Conservation (phyloP, 2,329 filamentous ascomycete genomes). For the Catunica adiposa region DNA sequence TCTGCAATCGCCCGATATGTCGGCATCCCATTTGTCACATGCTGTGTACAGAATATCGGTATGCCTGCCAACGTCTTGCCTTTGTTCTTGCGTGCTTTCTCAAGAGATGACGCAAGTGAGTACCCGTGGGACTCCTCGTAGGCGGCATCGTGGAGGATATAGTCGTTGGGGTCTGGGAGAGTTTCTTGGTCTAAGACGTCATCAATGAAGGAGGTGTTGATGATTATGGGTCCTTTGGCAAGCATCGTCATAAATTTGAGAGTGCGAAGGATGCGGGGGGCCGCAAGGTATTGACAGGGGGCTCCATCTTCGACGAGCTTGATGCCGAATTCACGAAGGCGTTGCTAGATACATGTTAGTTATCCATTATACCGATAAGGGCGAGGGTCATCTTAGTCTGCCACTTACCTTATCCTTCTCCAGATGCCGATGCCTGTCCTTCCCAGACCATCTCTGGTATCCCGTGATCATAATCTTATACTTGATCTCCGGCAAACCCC, state of each 20-base stretch:
- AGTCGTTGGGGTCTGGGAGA: constrained; percentile 47
- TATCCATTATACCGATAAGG: background rate
- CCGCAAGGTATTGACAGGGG: constrained; percentile 71
- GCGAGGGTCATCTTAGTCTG: background rate
- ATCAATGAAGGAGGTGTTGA: constrained; percentile 66
- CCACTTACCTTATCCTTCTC: constrained; percentile 59
- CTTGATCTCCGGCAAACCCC: constrained; percentile 35
- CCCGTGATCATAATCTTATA: constrained; percentile 62
- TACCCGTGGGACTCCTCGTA: constrained; percentile 58
- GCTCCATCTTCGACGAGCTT: constrained; percentile 59
- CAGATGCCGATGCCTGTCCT: constrained; percentile 42
- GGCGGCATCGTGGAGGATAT: constrained; percentile 51
- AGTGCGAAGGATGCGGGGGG: constrained; percentile 73
- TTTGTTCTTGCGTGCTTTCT: constrained; percentile 57
- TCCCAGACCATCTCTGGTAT: constrained; percentile 64
- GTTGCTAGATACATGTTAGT: constrained; percentile 37
- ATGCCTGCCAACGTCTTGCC: constrained; percentile 59
- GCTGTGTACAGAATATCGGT: constrained; percentile 69
- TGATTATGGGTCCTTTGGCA: constrained; percentile 60
- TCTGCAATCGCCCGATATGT: constrained; percentile 75
- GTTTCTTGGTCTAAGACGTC: constrained; percentile 53
- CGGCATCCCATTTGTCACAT: constrained; percentile 64
- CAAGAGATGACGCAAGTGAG: constrained; percentile 49
- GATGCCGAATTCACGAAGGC: constrained; percentile 70
- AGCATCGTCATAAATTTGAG: constrained; percentile 85